Base-by-base conservation (phyloP, 148 eudicot genomes). In the Rhododendron kiyosumense region DNA sequence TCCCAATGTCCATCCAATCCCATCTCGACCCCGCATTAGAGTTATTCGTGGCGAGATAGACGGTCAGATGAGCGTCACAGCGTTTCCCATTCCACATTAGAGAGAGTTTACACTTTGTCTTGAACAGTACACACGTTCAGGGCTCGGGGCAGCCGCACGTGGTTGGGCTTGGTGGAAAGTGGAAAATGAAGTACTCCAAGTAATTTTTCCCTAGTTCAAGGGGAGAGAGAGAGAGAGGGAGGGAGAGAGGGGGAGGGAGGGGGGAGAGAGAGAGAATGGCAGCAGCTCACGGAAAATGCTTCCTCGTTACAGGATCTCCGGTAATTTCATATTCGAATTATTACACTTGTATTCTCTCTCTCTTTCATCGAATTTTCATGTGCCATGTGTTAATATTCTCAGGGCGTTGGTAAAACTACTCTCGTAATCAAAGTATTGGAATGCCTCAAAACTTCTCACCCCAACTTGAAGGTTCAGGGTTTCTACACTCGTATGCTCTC, bases 391-490 rank as follows among this genome's bases (percentile, higher is more conserved):
- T 51, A 0, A 18, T 57, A 18, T 57, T 86, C 34, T 41, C 45
- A 41, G 99, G 97, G 98, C 59, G 93, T 94, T 59, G 99, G 99
- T 0, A 96, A 96, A 83, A 96, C 99, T 46, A 93, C 95, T 74
- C 84, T 95, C 78, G 86, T 95, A n/a, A 85, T 88, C 9, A 91
- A 87, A 83, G 90, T 94, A 34, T 80, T 96, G 67, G 97, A 96
- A 82, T 61, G 78, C 65, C 93, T 96, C 75, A 92, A 79, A 91
- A 76, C 80, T 84, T 91, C 92, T 57, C 87, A 94, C 87, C 99
- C 99, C 57, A 88, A 85, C 83, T 88, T 96, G n/a, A 96, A 92
- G 36, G 82, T 94, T 78, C 98, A 93, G 84, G 99, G 99, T n/a
- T 95, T 96, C 86, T 96, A 91, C 88, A 96, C 99, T 81, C 94